These are phyloP conservation scores for Xerocomellus dryophilus DNA, from an alignment of 768 basidiomycete genomes.

Conservation along the genomic window DNA sequence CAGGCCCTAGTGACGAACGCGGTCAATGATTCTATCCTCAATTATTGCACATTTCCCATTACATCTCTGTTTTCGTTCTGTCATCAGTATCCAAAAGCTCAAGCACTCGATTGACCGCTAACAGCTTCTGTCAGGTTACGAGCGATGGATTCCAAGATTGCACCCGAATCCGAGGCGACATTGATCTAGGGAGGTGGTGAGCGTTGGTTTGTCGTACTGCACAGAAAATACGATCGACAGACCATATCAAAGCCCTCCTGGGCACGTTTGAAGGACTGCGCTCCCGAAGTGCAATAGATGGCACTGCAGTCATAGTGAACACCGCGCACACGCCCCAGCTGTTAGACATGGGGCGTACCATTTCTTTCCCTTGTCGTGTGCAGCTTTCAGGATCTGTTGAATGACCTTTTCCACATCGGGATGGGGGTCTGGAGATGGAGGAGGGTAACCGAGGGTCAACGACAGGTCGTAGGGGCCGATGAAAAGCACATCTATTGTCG, in stretches of 20 bases:
- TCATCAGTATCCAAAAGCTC: slow-evolving; percentile 11
- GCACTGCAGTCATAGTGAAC: slow-evolving; percentile 34
- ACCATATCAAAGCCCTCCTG: slow-evolving; percentile 54
- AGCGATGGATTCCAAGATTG: slow-evolving; percentile 38
- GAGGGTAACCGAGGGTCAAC: slow-evolving; percentile 54
- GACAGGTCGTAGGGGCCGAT: slow-evolving; percentile 72
- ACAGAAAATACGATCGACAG: slow-evolving; percentile 11
- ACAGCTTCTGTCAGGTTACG: slow-evolving; percentile 23
- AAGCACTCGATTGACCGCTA: slow-evolving; percentile 8
- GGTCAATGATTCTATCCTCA: background rate
- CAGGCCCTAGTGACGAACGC: background rate
- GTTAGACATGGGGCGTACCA: slow-evolving; percentile 40
- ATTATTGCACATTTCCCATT: background rate
- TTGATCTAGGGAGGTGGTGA: slow-evolving; percentile 41
- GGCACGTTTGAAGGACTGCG: slow-evolving; percentile 42
- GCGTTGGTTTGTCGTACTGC: background rate
- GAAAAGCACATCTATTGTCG: slow-evolving; percentile 47
- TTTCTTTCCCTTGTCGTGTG: slow-evolving; percentile 60
- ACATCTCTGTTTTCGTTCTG: background rate
- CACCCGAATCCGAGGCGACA: slow-evolving; percentile 43
- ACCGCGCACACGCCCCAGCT: no score
- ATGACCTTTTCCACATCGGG: slow-evolving; percentile 61
- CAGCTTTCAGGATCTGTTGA: slow-evolving; percentile 46
- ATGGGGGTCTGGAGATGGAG: slow-evolving; percentile 63
- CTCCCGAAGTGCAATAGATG: slow-evolving; percentile 46